These are phyloP conservation scores for Ulvella scutata DNA, from an alignment of 139 green algal genomes.

Conservation along the genomic window DNA sequence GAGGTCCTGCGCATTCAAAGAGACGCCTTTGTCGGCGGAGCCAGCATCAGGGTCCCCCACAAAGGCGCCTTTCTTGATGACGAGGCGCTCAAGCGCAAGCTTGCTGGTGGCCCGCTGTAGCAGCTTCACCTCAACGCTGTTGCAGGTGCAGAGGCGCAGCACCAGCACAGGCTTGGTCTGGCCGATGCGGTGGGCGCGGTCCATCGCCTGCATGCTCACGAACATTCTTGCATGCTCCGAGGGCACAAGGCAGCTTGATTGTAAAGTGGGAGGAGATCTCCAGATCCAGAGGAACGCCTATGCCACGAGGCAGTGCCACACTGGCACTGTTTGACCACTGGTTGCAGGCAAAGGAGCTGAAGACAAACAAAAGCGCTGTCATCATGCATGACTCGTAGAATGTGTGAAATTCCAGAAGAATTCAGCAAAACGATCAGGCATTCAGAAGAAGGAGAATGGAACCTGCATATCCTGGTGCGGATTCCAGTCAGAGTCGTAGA, in stretches of 20 bases:
- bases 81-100: slow-evolving; percentile 77
- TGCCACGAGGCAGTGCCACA: too few relatives aligned
- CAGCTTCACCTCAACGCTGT: slow-evolving; percentile 92
- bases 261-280: too few relatives aligned
- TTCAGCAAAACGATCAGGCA: too few relatives aligned
- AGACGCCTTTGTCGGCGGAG: not conserved
- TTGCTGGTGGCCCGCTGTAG: slow-evolving; percentile 72
- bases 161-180: slow-evolving; percentile 93
- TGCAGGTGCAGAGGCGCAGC: slow-evolving; percentile 72
- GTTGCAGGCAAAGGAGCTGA: too few relatives aligned
- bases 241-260: too few relatives aligned
- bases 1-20: not conserved
- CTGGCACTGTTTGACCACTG: too few relatives aligned
- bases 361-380: too few relatives aligned
- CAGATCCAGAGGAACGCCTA: too few relatives aligned
- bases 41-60: slow-evolving; percentile 31
- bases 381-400: too few relatives aligned
- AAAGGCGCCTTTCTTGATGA: slow-evolving; percentile 95
- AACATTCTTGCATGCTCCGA: too few relatives aligned
- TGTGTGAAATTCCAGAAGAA: too few relatives aligned
- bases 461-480: slow-evolving; percentile 81
- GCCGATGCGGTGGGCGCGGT: slow-evolving; percentile 94
- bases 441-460: not conserved
- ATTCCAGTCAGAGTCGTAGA: slow-evolving; percentile 94
- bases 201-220: slow-evolving; percentile 77